Conservation (phyloP, 192 early-diverging fungal species). For the Rhizophagus sp. region DNA sequence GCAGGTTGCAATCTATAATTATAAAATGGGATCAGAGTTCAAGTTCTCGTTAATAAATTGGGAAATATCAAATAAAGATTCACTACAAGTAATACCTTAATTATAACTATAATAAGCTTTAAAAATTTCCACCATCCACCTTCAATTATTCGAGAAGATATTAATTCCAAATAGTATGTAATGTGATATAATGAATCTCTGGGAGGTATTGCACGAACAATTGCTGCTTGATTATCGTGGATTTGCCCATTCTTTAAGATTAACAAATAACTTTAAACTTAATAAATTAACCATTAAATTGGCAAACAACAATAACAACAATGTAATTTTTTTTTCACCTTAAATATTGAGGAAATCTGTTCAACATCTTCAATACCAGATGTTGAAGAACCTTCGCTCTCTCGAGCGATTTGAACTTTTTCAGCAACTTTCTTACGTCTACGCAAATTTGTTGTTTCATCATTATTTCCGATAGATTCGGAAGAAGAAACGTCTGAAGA, state of each 20-base stretch:
- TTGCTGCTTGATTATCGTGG: conserved; percentile 1
- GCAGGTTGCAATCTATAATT: conserved; percentile 40
- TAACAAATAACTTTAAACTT: not conserved
- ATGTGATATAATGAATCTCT: not conserved
- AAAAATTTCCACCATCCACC: not conserved
- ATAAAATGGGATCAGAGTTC: not conserved
- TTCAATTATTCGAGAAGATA: conserved; percentile 7
- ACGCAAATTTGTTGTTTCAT: not conserved
- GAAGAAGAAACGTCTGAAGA: not conserved
- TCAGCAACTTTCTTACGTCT: not conserved
- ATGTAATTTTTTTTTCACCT: not conserved
- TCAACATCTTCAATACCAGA: not conserved
- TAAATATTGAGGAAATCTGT: not conserved
- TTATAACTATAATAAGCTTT: conserved; percentile 17
- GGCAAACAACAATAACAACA: too few relatives aligned
- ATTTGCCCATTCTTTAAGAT: not conserved
- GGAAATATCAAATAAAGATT: not conserved
- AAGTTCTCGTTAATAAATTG: too few relatives aligned
- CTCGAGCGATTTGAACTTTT: not conserved
- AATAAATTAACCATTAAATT: too few relatives aligned
- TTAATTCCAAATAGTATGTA: not conserved
- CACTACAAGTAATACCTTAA: not conserved
- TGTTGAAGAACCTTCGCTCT: not conserved
- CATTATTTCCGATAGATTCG: not conserved
- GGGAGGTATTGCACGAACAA: not conserved